Evolutionary conservation across 106 monocot genomes (phyloP).

Genomic region (Iris macrosiphon): DNA sequence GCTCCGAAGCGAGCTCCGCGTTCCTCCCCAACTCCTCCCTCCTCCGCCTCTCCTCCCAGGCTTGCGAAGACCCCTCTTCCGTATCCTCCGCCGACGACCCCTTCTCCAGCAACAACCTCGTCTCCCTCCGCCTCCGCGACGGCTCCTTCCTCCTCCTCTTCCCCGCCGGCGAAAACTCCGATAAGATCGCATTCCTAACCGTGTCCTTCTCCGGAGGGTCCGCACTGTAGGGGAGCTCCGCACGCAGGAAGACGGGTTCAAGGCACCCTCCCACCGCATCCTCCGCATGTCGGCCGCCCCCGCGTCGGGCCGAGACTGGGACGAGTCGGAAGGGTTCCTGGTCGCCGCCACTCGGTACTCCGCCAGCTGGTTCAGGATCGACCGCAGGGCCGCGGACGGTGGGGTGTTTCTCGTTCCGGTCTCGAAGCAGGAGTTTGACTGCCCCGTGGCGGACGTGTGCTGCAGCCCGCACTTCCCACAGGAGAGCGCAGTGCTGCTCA

Average conservation of each 20-base stretch:
- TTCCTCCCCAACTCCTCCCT: constrained; percentile 7
- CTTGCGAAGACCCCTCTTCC: constrained; percentile 39
- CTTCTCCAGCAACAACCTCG: too few species aligned
- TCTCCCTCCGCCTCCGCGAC: too few species aligned
- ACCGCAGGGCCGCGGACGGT: constrained; percentile 10
- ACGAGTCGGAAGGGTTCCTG: constrained; percentile 41
- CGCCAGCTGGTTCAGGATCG: constrained; percentile 72
- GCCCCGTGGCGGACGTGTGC: constrained; percentile 52
- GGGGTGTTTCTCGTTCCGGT: constrained; percentile 27
- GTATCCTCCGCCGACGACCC: too few species aligned
- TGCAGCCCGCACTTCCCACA: constrained; percentile 54
- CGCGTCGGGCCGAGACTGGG: background rate
- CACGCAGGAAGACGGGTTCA: constrained; percentile 30
- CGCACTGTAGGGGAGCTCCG: too few species aligned
- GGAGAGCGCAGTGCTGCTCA: constrained; percentile 52
- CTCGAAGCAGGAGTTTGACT: constrained; percentile 50
- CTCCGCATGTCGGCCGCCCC: constrained; percentile 18
- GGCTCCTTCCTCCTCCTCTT: constrained; percentile 25
- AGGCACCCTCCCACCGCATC: constrained; percentile 51
- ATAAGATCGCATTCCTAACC: background rate
- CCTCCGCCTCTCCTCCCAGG: constrained; percentile 65
- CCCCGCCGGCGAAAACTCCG: too few species aligned
- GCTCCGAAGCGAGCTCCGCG: background rate
- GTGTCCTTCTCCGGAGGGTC: too few species aligned
- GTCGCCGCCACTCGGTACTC: constrained; percentile 63